These are phyloP conservation scores for Exobasidium rhododendri DNA, from an alignment of 1,284 basidiomycete species.

Conservation along the genomic window DNA sequence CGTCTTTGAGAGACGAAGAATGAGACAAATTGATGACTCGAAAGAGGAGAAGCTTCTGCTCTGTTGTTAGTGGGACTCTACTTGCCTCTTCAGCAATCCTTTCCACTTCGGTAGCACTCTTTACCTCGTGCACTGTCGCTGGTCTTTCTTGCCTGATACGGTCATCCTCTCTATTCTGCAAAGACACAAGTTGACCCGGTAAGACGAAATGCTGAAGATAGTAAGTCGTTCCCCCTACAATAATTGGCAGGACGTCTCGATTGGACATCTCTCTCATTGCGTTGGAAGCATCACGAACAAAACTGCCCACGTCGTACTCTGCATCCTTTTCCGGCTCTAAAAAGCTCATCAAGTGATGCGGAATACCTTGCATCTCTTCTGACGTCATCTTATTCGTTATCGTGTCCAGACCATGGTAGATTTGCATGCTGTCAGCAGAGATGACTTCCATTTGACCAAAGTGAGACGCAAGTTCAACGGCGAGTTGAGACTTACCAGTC, in stretches of 20 bases:
- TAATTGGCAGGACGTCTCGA: constrained; percentile 70
- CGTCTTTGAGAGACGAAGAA: not conserved
- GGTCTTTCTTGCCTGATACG: not conserved
- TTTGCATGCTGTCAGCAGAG: constrained; percentile 97
- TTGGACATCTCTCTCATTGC: constrained; percentile 63
- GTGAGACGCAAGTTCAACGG: constrained; percentile 76
- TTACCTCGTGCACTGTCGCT: not conserved
- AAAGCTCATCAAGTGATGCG: constrained; percentile 84
- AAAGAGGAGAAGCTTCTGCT: not conserved
- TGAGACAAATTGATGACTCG: not conserved
- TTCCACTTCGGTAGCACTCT: not conserved
- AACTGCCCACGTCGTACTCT: constrained; percentile 66
- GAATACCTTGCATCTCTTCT: constrained; percentile 73
- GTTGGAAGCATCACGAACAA: constrained; percentile 51
- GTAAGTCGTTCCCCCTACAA: constrained; percentile 93
- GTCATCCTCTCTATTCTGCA: not conserved
- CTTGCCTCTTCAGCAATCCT: not conserved
- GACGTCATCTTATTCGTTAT: constrained; percentile 90
- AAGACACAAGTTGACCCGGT: constrained; percentile 53
- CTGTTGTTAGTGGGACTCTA: not conserved
- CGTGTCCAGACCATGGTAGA: constrained; percentile 87
- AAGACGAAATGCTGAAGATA: constrained; percentile 85
- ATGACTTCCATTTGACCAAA: constrained; percentile 64
- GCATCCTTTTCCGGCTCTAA: constrained; percentile 64
- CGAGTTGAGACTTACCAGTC: constrained; percentile 91